These are phyloP conservation scores for Trifolium dubium DNA, from an alignment of 306 rosid genomes.

Conservation along the genomic window DNA sequence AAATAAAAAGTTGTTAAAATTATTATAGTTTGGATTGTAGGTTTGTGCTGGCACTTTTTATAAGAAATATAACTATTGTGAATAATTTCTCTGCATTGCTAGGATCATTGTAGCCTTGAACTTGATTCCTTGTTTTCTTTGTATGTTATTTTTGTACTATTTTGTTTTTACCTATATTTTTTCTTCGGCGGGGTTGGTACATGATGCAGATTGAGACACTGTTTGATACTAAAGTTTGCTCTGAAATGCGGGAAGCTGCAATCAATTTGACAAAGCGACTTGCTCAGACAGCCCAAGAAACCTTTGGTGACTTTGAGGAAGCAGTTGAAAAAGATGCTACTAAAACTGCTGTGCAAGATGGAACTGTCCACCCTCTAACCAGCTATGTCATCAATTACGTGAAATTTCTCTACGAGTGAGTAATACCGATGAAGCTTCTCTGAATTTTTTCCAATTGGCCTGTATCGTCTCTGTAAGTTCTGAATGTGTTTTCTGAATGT, in stretches of 20 bases:
- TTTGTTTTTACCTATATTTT: not conserved
- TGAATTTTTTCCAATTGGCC: not conserved
- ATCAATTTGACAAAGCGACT: conserved; percentile 71
- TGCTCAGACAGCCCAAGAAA: conserved; percentile 97
- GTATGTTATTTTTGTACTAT: conserved; percentile 18
- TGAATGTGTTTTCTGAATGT: conserved; percentile 40
- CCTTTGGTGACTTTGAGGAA: conserved; percentile 94
- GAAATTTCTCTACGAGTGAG: conserved; percentile 89
- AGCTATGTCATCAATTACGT: conserved; percentile 96
- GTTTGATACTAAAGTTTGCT: conserved; percentile 75
- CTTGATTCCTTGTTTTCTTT: not conserved
- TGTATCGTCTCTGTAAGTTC: conserved; percentile 9
- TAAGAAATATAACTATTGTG: conserved; percentile 17
- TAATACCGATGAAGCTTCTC: conserved; percentile 29
- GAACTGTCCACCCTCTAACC: conserved; percentile 97
- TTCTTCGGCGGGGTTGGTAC: conserved; percentile 18
- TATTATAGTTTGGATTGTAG: conserved; percentile 7
- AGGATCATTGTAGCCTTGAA: not conserved
- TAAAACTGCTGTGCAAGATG: conserved; percentile 90
- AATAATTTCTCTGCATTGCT: not conserved
- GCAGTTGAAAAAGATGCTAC: conserved; percentile 98
- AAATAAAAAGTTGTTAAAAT: conserved; percentile 11
- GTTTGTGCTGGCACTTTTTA: not conserved
- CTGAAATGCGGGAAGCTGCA: conserved; percentile 86
- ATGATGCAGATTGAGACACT: conserved; percentile 61